Evolutionary conservation across 2,329 filamentous ascomycete species (phyloP).

Genomic region (Diaporthe amygdali): DNA sequence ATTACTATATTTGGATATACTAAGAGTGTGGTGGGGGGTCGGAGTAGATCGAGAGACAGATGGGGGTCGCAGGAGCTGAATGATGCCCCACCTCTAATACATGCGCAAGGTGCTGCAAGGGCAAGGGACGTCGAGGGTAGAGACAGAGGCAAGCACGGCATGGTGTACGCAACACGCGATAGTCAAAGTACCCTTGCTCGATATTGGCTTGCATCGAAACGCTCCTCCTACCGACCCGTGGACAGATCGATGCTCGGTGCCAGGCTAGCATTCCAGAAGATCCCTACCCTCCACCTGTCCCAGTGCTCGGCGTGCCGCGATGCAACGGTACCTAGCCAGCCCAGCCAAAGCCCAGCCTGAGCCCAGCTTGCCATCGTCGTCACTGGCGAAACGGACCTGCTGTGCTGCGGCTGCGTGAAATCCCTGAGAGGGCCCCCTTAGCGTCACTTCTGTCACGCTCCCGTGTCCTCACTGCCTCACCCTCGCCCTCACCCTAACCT

Average conservation of each 20-base stretch:
- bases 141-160: background rate
- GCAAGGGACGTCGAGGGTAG: background rate
- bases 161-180: background rate
- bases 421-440: background rate
- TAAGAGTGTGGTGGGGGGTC: no score
- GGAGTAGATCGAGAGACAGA: no score
- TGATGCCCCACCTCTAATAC: no score
- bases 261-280: background rate
- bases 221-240: background rate
- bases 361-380: background rate
- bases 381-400: background rate
- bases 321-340: constrained; percentile 4
- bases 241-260: background rate
- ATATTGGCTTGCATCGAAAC: constrained; percentile 3
- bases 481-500: background rate
- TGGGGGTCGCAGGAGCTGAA: no score
- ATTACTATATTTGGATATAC: no score
- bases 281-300: background rate
- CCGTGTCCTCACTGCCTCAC: constrained; percentile 4
- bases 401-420: background rate
- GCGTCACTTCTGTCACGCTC: background rate
- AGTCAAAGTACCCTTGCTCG: background rate
- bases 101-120: background rate
- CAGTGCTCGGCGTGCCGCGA: constrained; percentile 1
- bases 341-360: constrained; percentile 3